Evolutionary conservation across 345 rosid species (phyloP), one percentile per base, ranked within the genome.

Genomic region (Syzygium oleosum): DNA sequence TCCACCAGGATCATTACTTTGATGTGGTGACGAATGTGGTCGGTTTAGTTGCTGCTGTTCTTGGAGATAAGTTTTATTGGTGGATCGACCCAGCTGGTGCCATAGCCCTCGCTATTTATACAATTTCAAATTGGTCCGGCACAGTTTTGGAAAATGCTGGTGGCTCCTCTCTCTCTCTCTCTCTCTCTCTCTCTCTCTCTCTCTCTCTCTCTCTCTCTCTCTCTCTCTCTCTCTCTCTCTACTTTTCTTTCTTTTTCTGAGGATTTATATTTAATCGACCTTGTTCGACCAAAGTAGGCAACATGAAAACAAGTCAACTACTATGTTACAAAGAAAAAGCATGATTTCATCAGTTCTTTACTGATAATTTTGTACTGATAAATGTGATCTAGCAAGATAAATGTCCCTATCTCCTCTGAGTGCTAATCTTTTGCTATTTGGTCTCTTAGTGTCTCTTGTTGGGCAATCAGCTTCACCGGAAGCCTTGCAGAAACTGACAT

Each of bases 81-180:
- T 89, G 92, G 91, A 88, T 91, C 27, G 91, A 88, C 51, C 92
- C 92, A 17, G 61, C 58, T 43, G 92, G 92, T 6, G 92, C 92
- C 9, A 85, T 90, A 52, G 53, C 84, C 80, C 88, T 90, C 12
- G 90, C 90, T 9, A 15, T 90, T n/a, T 90, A 90, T 73, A 88
- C 90, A 4, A 88, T 90, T 15, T 34, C 59, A 5, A 88, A 87
- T 79, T 88, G 91, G 90, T 90, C 91, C 3, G 83, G 87, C 77
- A 90, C 89, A 2, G 88, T 90, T 3, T 22, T 85, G 90, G 91
- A 90, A 83, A 90, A 90, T 85, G 91, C 88, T 7, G 88, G 88
- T 87, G 22, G 49, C 80, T 73, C 80, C 68, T 61, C 25, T 17
- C 46, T 34, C 46, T 68, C 49, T 38, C 25, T 73, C 46, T 68